Percentiles rank a stretch among this genome's conserved stretches.
Evolutionary conservation across 1,284 basidiomycete species (phyloP).

Genomic region (Ceratobasidium sp.): DNA sequence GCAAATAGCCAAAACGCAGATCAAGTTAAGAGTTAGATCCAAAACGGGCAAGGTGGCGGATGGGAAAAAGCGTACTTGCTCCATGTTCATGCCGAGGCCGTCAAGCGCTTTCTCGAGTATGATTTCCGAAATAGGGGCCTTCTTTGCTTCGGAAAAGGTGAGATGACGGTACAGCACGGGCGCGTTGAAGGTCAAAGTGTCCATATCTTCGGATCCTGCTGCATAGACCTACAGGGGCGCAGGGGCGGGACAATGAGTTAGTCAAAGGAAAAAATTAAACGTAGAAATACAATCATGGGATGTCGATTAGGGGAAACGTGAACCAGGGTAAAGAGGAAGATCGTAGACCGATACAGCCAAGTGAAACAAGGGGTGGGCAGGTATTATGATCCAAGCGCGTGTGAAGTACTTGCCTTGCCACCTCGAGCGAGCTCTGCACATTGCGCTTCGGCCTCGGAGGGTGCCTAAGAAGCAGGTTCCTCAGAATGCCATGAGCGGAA

Average conservation of each 20-base stretch:
- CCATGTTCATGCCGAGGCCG: constrained; percentile 93
- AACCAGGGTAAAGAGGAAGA: no score
- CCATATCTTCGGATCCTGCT: constrained; percentile 99
- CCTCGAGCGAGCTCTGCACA: constrained; percentile 97
- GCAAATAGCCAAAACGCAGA: not conserved
- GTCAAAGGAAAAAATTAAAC: constrained; percentile 13
- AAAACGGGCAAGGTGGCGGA: constrained; percentile 8
- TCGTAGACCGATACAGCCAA: not conserved
- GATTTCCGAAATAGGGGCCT: constrained; percentile 97
- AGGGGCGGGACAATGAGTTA: not conserved
- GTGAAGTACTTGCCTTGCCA: constrained; percentile 73
- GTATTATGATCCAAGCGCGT: not conserved
- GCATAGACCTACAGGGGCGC: constrained; percentile 81
- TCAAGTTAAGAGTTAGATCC: not conserved
- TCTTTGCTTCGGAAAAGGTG: constrained; percentile 99
- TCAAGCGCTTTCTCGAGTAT: constrained; percentile 85
- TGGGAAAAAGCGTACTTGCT: constrained; percentile 68
- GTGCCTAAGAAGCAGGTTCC: constrained; percentile 71
- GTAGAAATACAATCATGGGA: constrained; percentile 24
- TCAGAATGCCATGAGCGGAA: not conserved
- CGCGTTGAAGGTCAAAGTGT: constrained; percentile 95
- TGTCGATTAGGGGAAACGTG: constrained; percentile 21
- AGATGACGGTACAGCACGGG: constrained; percentile 95
- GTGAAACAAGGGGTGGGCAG: not conserved
- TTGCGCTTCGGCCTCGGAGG: constrained; percentile 98